Percentiles rank a stretch among this genome's conserved stretches.
Evolutionary conservation across 805 yeast genomes (phyloP).

Genomic region (Myxozyma neglecta): DNA sequence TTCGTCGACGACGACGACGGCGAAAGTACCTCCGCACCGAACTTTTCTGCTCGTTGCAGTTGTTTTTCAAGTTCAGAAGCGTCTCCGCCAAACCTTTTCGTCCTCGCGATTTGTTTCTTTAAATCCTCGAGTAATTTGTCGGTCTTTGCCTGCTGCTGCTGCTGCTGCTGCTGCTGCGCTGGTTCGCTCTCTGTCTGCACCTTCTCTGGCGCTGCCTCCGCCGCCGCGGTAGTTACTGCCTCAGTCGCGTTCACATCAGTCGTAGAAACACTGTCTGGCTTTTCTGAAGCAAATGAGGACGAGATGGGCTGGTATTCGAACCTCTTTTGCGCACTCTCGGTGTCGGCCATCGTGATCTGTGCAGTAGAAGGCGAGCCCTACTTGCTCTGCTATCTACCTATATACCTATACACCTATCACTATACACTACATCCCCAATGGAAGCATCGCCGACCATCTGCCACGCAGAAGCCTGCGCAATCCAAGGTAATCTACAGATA

Average conservation of each 20-base stretch:
- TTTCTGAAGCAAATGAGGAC: conserved; percentile 4
- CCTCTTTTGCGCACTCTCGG: not conserved
- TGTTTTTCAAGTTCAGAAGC: conserved; percentile 24
- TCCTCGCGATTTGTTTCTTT: conserved; percentile 9
- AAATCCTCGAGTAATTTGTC: conserved; percentile 12
- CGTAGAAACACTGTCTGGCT: not conserved
- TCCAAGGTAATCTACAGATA: conserved; percentile 53
- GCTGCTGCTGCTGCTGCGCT: not conserved
- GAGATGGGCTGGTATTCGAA: conserved; percentile 11
- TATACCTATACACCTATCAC: not conserved
- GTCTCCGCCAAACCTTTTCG: conserved; percentile 26
- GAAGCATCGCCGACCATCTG: conserved; percentile 46
- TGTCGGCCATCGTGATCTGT: not conserved
- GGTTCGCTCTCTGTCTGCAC: not conserved
- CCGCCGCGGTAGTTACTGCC: not conserved
- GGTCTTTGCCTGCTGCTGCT: not conserved
- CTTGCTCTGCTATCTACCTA: not conserved
- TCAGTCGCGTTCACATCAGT: not conserved
- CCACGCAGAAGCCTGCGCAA: conserved; percentile 77
- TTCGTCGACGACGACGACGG: not conserved
- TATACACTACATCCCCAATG: too few relatives aligned
- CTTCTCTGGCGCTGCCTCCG: not conserved
- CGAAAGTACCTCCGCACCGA: conserved; percentile 9
- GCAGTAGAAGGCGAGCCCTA: not conserved
- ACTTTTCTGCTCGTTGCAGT: conserved; percentile 23